Percentiles rank a stretch among this genome's conserved stretches.
These are phyloP conservation scores for Kluyveromyces sp. DNA, from an alignment of 1,139 yeast genomes.

Conservation along the genomic window DNA sequence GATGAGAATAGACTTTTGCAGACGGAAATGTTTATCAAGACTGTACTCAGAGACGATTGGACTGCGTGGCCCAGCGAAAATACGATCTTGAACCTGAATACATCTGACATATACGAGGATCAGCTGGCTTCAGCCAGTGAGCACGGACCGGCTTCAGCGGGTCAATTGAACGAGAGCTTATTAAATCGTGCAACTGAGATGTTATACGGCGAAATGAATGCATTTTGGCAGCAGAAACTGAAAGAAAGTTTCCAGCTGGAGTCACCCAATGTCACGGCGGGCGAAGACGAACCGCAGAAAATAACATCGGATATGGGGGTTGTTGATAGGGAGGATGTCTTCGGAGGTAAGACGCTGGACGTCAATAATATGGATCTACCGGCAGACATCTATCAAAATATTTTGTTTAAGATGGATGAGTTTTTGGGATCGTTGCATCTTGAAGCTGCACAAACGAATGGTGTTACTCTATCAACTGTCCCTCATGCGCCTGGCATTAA, in stretches of 20 bases:
- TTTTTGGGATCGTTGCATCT: conserved; percentile 26
- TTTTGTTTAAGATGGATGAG: conserved; percentile 24
- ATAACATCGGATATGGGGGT: background rate
- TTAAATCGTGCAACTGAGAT: conserved; percentile 22
- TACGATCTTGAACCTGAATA: conserved; percentile 26
- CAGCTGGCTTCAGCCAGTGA: conserved; percentile 1
- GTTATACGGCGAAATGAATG: conserved; percentile 24
- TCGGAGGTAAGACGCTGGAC: conserved; percentile 18
- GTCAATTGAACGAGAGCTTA: conserved; percentile 11
- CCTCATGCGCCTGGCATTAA: conserved; percentile 13
- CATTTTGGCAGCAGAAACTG: conserved; percentile 25
- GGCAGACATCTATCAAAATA: conserved; percentile 12
- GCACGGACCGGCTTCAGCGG: conserved; percentile 9
- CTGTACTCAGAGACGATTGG: conserved; percentile 29
- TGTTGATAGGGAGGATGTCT: background rate
- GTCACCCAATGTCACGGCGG: background rate
- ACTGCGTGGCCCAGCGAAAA: conserved; percentile 29
- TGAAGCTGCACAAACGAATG: conserved; percentile 22
- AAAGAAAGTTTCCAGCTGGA: conserved; percentile 11
- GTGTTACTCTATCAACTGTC: conserved; percentile 18
- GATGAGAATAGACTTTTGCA: conserved; percentile 20
- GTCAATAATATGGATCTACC: conserved; percentile 24
- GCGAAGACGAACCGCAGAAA: background rate
- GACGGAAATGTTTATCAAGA: conserved; percentile 21
- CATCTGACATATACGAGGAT: conserved; percentile 24